Percentiles rank a stretch among this genome's conserved stretches.
These are phyloP conservation scores for Aaosphaeria arxii DNA, from an alignment of 2,329 filamentous ascomycete species.

Conservation along the genomic window DNA sequence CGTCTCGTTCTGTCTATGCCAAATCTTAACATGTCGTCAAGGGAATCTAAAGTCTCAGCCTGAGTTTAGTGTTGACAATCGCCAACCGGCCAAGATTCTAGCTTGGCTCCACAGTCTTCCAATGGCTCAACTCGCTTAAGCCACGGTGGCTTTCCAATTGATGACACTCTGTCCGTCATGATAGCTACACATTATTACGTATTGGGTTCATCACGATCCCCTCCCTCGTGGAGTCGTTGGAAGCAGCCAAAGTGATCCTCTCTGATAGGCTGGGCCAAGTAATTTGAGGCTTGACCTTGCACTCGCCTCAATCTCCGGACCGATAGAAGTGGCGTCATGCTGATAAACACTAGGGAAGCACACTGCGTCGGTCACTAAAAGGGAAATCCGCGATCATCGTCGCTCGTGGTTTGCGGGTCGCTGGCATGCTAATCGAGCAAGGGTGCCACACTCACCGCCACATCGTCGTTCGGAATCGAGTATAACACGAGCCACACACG, in stretches of 20 bases:
- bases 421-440: neutral
- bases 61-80: constrained; percentile 3
- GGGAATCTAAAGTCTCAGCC: constrained; percentile 3
- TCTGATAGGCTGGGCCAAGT: neutral
- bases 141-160: neutral
- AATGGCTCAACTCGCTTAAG: constrained; percentile 1
- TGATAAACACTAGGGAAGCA: neutral
- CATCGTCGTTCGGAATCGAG: neutral
- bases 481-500: neutral
- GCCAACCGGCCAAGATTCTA: constrained; percentile 6
- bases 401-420: too few relatives aligned
- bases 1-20: neutral
- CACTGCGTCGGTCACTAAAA: too few relatives aligned
- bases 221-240: neutral
- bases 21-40: constrained; percentile 1
- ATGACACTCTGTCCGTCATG: constrained; percentile 1
- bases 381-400: too few relatives aligned
- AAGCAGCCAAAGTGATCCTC: too few relatives aligned
- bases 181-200: constrained; percentile 5
- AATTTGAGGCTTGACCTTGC: constrained; percentile 1
- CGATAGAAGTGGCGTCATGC: constrained; percentile 1
- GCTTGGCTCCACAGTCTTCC: constrained; percentile 1
- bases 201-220: constrained; percentile 1
- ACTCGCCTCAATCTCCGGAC: constrained; percentile 1
- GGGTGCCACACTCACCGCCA: neutral